Evolutionary conservation across 2,329 filamentous ascomycete genomes (phyloP).

Genomic region (Clarireedia paspali): DNA sequence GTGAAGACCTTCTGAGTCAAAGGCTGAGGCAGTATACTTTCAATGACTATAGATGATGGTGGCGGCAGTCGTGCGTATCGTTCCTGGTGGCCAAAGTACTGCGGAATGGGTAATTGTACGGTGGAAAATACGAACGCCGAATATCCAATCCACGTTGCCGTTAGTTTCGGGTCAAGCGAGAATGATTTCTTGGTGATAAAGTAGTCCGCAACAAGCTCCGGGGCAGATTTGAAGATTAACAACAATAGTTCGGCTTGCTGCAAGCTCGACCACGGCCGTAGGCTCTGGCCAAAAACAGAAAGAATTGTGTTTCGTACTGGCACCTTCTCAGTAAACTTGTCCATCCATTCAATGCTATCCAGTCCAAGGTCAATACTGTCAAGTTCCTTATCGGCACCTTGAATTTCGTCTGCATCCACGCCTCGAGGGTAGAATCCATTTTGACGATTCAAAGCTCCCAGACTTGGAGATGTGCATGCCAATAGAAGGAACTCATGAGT

Average conservation of each 20-base stretch:
- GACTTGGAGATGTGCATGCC: slow-evolving; percentile 64
- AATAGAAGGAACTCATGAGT: slow-evolving; percentile 69
- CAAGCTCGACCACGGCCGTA: slow-evolving; percentile 76
- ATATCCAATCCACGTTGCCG: slow-evolving; percentile 91
- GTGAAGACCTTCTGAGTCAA: slow-evolving; percentile 72
- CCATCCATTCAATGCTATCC: slow-evolving; percentile 62
- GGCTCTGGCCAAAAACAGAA: slow-evolving; percentile 67
- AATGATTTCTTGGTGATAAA: slow-evolving; percentile 76
- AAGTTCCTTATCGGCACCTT: slow-evolving; percentile 37
- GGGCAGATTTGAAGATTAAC: slow-evolving; percentile 70
- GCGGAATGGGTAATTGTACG: slow-evolving; percentile 66
- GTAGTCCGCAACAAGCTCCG: slow-evolving; percentile 83
- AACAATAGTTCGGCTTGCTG: slow-evolving; percentile 77
- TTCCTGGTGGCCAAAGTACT: slow-evolving; percentile 59
- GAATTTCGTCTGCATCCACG: slow-evolving; percentile 49
- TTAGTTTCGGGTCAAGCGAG: slow-evolving; percentile 83
- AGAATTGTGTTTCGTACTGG: slow-evolving; percentile 74
- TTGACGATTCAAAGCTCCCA: slow-evolving; percentile 68
- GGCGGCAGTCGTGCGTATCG: slow-evolving; percentile 63
- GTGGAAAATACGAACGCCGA: slow-evolving; percentile 80
- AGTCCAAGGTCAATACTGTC: slow-evolving; percentile 54
- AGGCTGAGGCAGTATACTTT: slow-evolving; percentile 78
- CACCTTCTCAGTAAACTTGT: slow-evolving; percentile 56
- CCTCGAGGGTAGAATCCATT: slow-evolving; percentile 79
- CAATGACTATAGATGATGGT: slow-evolving; percentile 69